Evolutionary conservation across 2,329 filamentous ascomycete genomes (phyloP), one percentile per base, ranked within the genome.

Genomic region (Sclerotinia borealis): DNA sequence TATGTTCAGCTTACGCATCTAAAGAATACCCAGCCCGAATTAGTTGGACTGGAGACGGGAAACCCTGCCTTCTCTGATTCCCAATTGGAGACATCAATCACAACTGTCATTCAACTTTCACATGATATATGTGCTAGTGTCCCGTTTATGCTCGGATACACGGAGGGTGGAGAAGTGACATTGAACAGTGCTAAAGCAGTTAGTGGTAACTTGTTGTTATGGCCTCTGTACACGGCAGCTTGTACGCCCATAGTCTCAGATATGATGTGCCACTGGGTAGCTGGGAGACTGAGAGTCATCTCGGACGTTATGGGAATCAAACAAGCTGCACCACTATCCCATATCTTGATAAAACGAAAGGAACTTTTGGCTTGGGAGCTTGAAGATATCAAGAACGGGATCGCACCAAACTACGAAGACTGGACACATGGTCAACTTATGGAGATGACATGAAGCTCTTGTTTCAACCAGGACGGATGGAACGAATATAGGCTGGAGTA

Each of bases 101-200:
- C 65, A 10, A 64, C 37, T 2, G 51, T 70, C 11, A 61, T 68
- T 25, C 67, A 68, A 29, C 65, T 69, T 9, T 68, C 69, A 27
- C 63, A 67, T 41, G 71, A 71, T 22, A 73, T 72, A 13, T 70
- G 70, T 51, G 65, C 69, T 10, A 71, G 68, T 25, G 67, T 72
- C 4, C 69, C 70, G 0, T 69, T 64, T 25, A 67, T 67, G 41
- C 63, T 72, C 11, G 66, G 66, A 27, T 68, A 66, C 47, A 52
- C 64, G 10, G 54, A 65, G 0, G 52, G 64, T 13, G 17, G 29
- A 11, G 58, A 63, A 34, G 39, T 63, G 15, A 41, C 51, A 34
- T 60, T 47, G 10, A 41, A 54, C 5, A 27, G 48, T 41, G 67
- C 67, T 2, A 68, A 66, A 31, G 65, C 68, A 10, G 65, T 69